Percentiles rank a stretch among this genome's conserved stretches.
phyloP scores from a whole-genome alignment of 2,329 filamentous ascomycete genomes.

The Sporothrix luriei region DNA sequence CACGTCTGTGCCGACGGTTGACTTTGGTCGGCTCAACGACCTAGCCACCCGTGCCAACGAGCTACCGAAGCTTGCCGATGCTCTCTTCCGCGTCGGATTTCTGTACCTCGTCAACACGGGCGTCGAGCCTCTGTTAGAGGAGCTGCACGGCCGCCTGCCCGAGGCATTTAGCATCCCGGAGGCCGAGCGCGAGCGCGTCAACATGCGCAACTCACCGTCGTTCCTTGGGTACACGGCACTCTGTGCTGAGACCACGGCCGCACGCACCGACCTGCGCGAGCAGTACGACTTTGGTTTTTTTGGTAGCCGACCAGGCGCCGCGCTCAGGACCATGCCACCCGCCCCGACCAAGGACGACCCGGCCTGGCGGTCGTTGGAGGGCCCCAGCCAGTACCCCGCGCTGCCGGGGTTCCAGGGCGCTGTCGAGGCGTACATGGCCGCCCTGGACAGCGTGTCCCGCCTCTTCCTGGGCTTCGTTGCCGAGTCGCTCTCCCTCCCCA shows the following conservation, averaged over 20 bases:
- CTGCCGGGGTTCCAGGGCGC: constrained; percentile 41
- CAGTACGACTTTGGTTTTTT: constrained; percentile 57
- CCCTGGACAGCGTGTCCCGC: constrained; percentile 54
- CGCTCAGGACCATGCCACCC: neutral
- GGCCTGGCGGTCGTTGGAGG: constrained; percentile 48
- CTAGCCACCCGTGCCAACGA: constrained; percentile 22
- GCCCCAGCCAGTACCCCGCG: constrained; percentile 49
- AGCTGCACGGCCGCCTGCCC: constrained; percentile 48
- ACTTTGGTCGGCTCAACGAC: constrained; percentile 31
- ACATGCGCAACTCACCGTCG: constrained; percentile 58
- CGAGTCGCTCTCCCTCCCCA: constrained; percentile 55
- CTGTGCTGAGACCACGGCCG: constrained; percentile 59
- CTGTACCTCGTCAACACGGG: constrained; percentile 57
- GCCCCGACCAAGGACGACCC: constrained; percentile 34
- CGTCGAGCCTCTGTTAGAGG: constrained; percentile 44
- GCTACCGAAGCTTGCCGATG: constrained; percentile 46
- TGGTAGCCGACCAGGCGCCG: constrained; percentile 6
- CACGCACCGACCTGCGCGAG: constrained; percentile 56
- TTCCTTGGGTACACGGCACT: constrained; percentile 62
- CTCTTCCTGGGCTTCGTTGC: constrained; percentile 59
- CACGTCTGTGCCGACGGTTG: constrained; percentile 30
- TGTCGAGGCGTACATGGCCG: constrained; percentile 54
- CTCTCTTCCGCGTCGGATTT: constrained; percentile 56
- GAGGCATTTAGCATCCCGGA: constrained; percentile 48
- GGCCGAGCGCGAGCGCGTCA: constrained; percentile 47